Evolutionary conservation across 176 grass and related monocot species (phyloP).

Genomic region (Typha latifolia): DNA sequence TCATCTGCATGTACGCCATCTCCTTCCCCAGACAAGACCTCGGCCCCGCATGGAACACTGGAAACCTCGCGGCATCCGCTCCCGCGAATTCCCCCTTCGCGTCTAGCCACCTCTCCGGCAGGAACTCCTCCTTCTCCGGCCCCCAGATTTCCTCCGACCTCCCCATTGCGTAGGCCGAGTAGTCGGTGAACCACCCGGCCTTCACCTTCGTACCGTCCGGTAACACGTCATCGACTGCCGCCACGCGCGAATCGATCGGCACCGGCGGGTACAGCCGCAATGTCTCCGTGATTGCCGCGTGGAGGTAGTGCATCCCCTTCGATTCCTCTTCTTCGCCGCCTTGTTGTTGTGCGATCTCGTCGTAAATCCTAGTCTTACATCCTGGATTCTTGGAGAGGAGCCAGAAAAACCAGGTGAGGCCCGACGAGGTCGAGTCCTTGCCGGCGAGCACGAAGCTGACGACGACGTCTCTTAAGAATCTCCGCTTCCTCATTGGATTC

Average conservation of each 20-base stretch:
- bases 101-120: constrained; percentile 50
- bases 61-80: constrained; percentile 35
- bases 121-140: constrained; percentile 21
- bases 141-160: constrained; percentile 51
- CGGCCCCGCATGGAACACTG: constrained; percentile 47
- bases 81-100: constrained; percentile 25
- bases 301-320: constrained; percentile 48
- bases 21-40: constrained; percentile 57
- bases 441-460: constrained; percentile 63
- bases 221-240: constrained; percentile 34
- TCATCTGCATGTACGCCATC: constrained; percentile 75
- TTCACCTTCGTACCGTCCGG: constrained; percentile 60
- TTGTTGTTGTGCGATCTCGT: constrained; percentile 18
- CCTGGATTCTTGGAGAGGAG: constrained; percentile 35
- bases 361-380: constrained; percentile 28
- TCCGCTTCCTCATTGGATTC: constrained; percentile 25
- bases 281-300: constrained; percentile 53
- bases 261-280: constrained; percentile 74
- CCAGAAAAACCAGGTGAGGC: constrained; percentile 75
- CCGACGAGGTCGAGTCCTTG: constrained; percentile 49
- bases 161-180: constrained; percentile 60
- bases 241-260: constrained; percentile 41
- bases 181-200: constrained; percentile 46
- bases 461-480: constrained; percentile 54
- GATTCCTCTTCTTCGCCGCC: constrained; percentile 20